phyloP scores from a whole-genome alignment of 2,329 filamentous ascomycete genomes.

The Colletotrichum godetiae region DNA sequence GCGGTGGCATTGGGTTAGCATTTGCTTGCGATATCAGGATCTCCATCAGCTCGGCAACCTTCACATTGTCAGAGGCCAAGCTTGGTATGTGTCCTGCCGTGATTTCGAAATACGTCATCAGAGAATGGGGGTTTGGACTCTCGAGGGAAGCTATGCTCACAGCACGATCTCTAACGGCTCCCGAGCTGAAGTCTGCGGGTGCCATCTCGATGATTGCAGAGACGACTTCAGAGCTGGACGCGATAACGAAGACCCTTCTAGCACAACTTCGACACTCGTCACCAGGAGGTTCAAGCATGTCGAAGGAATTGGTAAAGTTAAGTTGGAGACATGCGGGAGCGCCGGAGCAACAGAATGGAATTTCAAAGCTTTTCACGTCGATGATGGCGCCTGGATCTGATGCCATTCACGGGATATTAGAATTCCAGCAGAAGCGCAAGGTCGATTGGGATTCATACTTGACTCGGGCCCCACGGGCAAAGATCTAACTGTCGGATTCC shows the following conservation, averaged over 20 bases:
- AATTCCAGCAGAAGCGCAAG: neutral
- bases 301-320: neutral
- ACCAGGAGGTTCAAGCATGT: neutral
- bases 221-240: neutral
- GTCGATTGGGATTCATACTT: neutral
- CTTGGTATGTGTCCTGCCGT: constrained; percentile 50
- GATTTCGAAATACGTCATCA: constrained; percentile 52
- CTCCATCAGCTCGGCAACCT: constrained; percentile 30
- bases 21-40: constrained; percentile 55
- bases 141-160: constrained; percentile 51
- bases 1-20: constrained; percentile 55
- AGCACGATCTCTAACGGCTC: constrained; percentile 36
- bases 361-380: neutral
- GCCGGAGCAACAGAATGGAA: neutral
- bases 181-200: neutral
- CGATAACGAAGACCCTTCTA: neutral
- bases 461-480: neutral
- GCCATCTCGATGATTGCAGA: neutral
- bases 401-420: neutral
- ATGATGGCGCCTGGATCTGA: neutral
- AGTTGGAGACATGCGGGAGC: neutral
- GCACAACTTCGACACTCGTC: neutral
- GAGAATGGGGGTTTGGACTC: constrained; percentile 51
- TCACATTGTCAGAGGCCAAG: constrained; percentile 53
- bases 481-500: neutral